Evolutionary conservation across 2,329 filamentous ascomycete genomes (phyloP).

Genomic region (Colletotrichum melonis): DNA sequence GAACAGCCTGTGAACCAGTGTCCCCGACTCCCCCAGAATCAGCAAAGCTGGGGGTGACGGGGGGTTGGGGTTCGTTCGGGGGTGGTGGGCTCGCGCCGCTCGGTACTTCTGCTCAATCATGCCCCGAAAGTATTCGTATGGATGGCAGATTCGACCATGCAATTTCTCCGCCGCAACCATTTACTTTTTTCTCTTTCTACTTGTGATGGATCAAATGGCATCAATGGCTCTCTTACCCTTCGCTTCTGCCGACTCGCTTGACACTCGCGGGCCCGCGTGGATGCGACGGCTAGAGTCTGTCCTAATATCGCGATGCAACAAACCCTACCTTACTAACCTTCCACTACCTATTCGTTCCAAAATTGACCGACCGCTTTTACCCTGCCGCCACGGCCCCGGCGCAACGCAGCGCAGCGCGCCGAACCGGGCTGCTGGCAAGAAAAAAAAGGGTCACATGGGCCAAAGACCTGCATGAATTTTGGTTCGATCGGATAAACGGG

Average conservation of each 20-base stretch:
- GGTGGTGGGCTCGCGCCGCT: neutral
- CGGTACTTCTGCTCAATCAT: slow-evolving; percentile 29
- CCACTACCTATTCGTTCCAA: neutral
- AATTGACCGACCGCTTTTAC: neutral
- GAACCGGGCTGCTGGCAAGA: neutral
- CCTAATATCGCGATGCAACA: neutral
- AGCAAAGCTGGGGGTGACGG: neutral
- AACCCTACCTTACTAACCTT: neutral
- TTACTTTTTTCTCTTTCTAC: neutral
- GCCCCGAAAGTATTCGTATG: slow-evolving; percentile 9
- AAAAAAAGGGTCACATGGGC: slow-evolving; percentile 3
- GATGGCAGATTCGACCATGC: neutral
- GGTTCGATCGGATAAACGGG: slow-evolving; percentile 20
- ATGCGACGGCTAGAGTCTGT: neutral
- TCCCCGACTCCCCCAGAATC: neutral
- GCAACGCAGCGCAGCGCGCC: neutral
- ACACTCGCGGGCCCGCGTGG: neutral
- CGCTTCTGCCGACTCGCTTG: neutral
- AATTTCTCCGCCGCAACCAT: slow-evolving; percentile 24
- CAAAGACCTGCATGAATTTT: neutral
- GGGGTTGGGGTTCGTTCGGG: neutral
- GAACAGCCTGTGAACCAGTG: too few species aligned
- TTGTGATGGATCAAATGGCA: neutral
- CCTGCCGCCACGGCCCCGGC: neutral
- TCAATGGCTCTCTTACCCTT: neutral